Conservation (phyloP, 1,284 basidiomycete species). For the Apiotrichum montevideense region DNA sequence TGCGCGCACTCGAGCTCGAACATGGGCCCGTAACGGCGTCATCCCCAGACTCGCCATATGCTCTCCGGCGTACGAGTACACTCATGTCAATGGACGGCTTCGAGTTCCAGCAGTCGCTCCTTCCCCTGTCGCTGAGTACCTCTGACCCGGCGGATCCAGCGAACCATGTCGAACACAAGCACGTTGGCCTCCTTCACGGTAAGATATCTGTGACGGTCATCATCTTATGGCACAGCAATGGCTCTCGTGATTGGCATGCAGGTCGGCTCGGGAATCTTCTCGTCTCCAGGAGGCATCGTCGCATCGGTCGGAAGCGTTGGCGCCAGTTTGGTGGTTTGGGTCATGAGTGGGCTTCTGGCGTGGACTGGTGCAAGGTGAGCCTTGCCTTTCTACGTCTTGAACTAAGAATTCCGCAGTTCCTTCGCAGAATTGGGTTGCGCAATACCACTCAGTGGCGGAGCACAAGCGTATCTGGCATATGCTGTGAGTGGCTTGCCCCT, state of each 20-base stretch:
- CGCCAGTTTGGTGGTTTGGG: constrained; percentile 74
- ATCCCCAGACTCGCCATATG: not conserved
- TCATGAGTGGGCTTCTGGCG: constrained; percentile 68
- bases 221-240: constrained; percentile 55
- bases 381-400: not conserved
- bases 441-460: constrained; percentile 64
- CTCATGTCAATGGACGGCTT: constrained; percentile 57
- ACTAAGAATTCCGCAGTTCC: constrained; percentile 52
- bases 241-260: constrained; percentile 75
- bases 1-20: constrained; percentile 67
- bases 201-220: constrained; percentile 20
- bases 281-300: constrained; percentile 83
- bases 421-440: constrained; percentile 69
- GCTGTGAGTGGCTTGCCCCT: constrained; percentile 45
- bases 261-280: constrained; percentile 91
- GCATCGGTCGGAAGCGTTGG: constrained; percentile 79
- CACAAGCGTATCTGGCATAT: constrained; percentile 85
- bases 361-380: constrained; percentile 74
- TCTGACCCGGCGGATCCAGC: constrained; percentile 54
- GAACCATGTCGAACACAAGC: constrained; percentile 57
- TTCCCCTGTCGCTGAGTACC: constrained; percentile 64
- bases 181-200: constrained; percentile 71
- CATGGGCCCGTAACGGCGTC: constrained; percentile 20
- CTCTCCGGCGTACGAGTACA: constrained; percentile 51
- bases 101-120: constrained; percentile 66